Percentiles rank a stretch among this genome's conserved stretches.
Conservation (phyloP, 352 stramenopile genomes). For the Pythium rishiriense region DNA sequence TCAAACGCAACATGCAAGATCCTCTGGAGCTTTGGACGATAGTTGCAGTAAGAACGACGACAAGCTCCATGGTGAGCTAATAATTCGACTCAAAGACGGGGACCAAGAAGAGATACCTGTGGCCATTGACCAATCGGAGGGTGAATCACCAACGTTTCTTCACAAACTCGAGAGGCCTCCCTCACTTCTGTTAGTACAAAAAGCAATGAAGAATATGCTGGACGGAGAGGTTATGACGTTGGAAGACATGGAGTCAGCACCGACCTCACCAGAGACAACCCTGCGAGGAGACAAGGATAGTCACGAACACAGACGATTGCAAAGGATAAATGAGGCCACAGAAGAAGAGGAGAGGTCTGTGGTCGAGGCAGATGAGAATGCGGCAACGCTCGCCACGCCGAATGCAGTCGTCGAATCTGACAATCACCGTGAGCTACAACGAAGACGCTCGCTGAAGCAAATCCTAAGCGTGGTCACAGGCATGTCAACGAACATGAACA, state of each 20-base stretch:
- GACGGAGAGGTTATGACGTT: slow-evolving; percentile 23
- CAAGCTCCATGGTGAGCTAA: neutral
- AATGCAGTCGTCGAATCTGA: neutral
- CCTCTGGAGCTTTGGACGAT: neutral
- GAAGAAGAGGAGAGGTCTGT: neutral
- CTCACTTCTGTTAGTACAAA: slow-evolving; percentile 26
- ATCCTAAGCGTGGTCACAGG: slow-evolving; percentile 1
- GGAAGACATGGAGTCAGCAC: slow-evolving; percentile 31
- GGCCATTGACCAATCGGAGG: neutral
- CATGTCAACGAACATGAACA: neutral
- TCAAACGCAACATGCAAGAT: too few species aligned
- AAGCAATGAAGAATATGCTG: slow-evolving; percentile 12
- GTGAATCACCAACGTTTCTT: slow-evolving; percentile 20
- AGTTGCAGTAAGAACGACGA: neutral
- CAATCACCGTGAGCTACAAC: neutral
- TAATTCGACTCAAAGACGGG: neutral
- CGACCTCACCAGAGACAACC: slow-evolving; percentile 14
- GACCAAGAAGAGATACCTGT: neutral
- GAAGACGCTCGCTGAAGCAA: neutral
- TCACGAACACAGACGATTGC: neutral
- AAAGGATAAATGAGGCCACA: neutral
- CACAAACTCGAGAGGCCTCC: slow-evolving; percentile 31
- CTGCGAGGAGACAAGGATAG: neutral
- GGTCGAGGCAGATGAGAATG: neutral
- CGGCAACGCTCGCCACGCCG: neutral